Percentiles rank a stretch among this genome's conserved stretches.
Conservation (phyloP, 192 early-diverging fungal species). For the Haplosporangium gracile region DNA sequence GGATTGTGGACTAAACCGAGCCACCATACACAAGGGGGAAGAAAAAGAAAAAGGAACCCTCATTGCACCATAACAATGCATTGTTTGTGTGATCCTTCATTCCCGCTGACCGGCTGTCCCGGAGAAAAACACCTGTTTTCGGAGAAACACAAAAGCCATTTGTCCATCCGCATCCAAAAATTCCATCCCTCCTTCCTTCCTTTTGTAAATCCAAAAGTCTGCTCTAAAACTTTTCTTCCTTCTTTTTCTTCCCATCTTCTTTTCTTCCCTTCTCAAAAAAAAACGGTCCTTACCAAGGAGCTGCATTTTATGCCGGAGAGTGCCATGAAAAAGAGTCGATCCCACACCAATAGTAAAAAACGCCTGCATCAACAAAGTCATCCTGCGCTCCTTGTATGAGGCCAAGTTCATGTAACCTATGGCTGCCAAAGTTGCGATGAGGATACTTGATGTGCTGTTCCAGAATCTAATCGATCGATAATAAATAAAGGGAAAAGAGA, state of each 20-base stretch:
- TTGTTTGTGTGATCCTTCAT: too few relatives aligned
- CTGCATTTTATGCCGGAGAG: slow-evolving; percentile 77
- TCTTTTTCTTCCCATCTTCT: background rate
- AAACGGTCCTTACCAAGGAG: slow-evolving; percentile 63
- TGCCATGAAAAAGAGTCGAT: slow-evolving; percentile 82
- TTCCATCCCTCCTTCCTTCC: too few relatives aligned
- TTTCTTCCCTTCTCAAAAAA: background rate
- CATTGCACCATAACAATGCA: too few relatives aligned
- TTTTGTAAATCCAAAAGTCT: too few relatives aligned
- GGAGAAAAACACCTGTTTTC: background rate
- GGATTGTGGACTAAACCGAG: background rate
- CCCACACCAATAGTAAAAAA: slow-evolving; percentile 74
- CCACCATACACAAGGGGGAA: too few relatives aligned
- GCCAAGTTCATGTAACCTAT: slow-evolving; percentile 63
- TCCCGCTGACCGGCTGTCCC: too few relatives aligned
- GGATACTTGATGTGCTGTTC: slow-evolving; percentile 72
- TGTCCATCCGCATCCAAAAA: background rate
- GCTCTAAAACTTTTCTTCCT: too few relatives aligned
- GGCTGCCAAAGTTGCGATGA: slow-evolving; percentile 67
- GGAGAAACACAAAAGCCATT: background rate
- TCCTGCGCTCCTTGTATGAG: slow-evolving; percentile 51
- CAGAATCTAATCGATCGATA: slow-evolving; percentile 41
- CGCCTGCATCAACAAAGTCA: slow-evolving; percentile 56
- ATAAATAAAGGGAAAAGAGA: background rate
- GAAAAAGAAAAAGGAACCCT: too few relatives aligned